Conservation (phyloP, 2,329 filamentous ascomycete genomes). For the Dactylellina parvicollis region DNA sequence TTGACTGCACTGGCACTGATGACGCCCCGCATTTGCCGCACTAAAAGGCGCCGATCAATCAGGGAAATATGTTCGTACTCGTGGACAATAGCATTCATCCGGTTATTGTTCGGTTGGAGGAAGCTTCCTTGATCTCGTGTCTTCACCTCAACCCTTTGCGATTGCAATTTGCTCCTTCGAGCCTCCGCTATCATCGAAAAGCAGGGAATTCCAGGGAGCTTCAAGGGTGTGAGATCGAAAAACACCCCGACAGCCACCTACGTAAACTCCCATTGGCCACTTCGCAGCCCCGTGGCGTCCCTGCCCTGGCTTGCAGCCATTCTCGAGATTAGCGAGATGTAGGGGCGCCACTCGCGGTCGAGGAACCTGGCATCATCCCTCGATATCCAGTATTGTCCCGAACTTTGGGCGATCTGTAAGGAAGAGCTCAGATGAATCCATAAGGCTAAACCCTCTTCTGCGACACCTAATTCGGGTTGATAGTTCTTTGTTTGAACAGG, state of each 20-base stretch:
- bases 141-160: too few relatives aligned
- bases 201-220: too few relatives aligned
- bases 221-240: conserved; percentile 18
- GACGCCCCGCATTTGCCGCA: neutral
- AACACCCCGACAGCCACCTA: conserved; percentile 34
- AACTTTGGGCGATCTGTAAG: neutral
- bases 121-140: too few relatives aligned
- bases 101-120: too few relatives aligned
- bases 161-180: too few relatives aligned
- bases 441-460: neutral
- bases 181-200: too few relatives aligned
- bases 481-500: too few relatives aligned
- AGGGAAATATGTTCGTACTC: neutral
- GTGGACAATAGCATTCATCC: too few relatives aligned
- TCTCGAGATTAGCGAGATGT: conserved; percentile 40
- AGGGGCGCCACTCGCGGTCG: neutral
- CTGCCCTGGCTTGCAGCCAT: conserved; percentile 34
- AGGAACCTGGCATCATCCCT: neutral
- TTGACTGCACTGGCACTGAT: too few relatives aligned
- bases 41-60: neutral
- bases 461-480: too few relatives aligned
- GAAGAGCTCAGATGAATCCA: neutral
- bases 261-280: neutral
- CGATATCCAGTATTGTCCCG: neutral
- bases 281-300: conserved; percentile 22